Evolutionary conservation across 2,329 filamentous ascomycete species (phyloP), one percentile per base, ranked within the genome.

Genomic region (Apiospora marii): DNA sequence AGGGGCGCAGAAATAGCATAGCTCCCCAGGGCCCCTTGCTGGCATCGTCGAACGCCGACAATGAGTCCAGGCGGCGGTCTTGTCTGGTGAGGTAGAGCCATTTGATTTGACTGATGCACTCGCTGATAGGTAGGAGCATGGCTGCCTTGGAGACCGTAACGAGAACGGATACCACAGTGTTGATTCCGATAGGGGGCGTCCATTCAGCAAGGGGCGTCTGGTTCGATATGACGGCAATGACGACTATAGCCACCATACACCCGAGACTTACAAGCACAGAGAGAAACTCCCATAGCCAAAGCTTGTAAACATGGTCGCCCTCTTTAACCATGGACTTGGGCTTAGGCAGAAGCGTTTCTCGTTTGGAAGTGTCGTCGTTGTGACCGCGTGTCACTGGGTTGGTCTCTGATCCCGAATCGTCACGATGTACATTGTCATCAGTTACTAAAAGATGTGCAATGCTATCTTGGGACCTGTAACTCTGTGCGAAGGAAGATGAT

Each of bases 101-200:
- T 64, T 78, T 77, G 0, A 76, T 43, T 64, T 79, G 76, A 6
- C 74, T 73, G 16, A 78, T 73, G 41, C 75, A 77, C 3, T 74
- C 72, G 1, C 75, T 73, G 6, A 75, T 70, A 0, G 74, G 70
- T 1, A 77, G 72, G 70, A 78, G 71, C 74, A 77, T 76, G 0
- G 74, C 67, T 0, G 76, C 51, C 44, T 77, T 78, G 0, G 67
- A 71, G 19, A 78, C 64, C 2, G 76, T 77, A 2, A 75, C 75
- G 22, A 77, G 41, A 24, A 75, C 58, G 19, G 77, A 71, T 6
- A 79, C 46, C 1, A 78, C 71, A 2, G 77, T 76, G 51, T 78
- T 85, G 79, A 72, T 83, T 77, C 72, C 19, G 5, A 76, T 74
- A 1, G 69, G 69, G 16, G 75, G 53, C 13, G 27, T 19, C 78